Evolutionary conservation across 768 basidiomycete genomes (phyloP), one percentile per base, ranked within the genome.

Genomic region (Mycena latifolia): DNA sequence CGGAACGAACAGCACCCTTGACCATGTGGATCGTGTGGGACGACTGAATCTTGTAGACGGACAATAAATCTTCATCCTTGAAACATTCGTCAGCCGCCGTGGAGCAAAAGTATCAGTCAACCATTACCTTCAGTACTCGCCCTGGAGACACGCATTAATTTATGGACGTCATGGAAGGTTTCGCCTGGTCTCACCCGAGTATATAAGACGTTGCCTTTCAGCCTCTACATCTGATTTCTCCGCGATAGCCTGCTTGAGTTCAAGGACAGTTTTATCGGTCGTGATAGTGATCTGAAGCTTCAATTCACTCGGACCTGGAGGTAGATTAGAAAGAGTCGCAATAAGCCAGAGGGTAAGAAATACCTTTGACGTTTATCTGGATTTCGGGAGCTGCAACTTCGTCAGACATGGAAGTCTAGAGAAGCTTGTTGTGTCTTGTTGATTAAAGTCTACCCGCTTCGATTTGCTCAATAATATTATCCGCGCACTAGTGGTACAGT

Each of bases 1-100:
- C 75, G 0, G 87, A 75, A 10, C 90, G 86, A 1, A 90, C 84
- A 12, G 87, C 89, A 25, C 94, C 93, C 76, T 96, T 97, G 72
- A 96, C 96, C 93, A 95, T 95, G 76, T 95, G 95, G 45, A 96
- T 89, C 0, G 95, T 96, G 75, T 98, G 93, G 4, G 87, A 84
- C 0, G 91, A 87, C 73, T 94, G 92, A 63, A 98, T 95, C 84
- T 98, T 97, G 86, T 98, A 98, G 10, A 84, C 82, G 1, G 92
- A 89, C 12, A 98, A 82, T 15, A 77, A 73, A 72, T 98, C 95
- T 54, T 97, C 95, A 70, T 95, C 94, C 90, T 95, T 72, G 17
- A 28, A 22, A 24, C 10, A 65, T 39, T 56, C 29, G 51, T 67
- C 29, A 57, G 52, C 43, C 27, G 53, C 22, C 10, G 48, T 41